Evolutionary conservation across 1,284 basidiomycete genomes (phyloP), one percentile per base, ranked within the genome.

Genomic region (Trametes hirsuta): DNA sequence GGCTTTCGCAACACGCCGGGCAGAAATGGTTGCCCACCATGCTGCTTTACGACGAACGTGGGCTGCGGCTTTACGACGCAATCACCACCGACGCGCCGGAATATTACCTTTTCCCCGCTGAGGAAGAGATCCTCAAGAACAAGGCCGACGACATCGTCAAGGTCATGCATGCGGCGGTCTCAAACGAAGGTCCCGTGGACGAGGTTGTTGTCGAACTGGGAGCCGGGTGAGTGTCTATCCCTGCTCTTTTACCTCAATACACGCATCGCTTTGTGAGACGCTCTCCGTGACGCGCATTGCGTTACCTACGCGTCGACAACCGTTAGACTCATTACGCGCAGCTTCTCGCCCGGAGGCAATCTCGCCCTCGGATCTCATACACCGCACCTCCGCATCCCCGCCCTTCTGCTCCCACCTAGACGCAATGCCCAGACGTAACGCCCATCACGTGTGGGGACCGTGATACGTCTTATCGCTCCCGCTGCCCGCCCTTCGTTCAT

Each of bases 91-190:
- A 88, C 44, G 91, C 84, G 0, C 82, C 86, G 9, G 94, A 95
- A 66, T 98, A 98, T 74, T 98, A 98, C 72, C 82, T 94, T 21
- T 97, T 95, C 75, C 76, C 78, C 6, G 87, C 89, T 0, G 91
- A 92, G 69, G 88, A 93, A 69, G 80, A 85, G 59, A 90, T 92
- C 60, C 74, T 92, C 57, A 84, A 81, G 74, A 76, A 75, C 35
- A 77, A 85, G 55, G 82, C 84, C 62, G 82, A 87, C 40, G 84
- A 88, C 18, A 90, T 91, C 39, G 88, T 91, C 5, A 83, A 79
- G 21, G 77, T 80, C 58, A 94, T 93, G 87, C 93, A 94, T 63
- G 67, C 75, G n/a, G 79, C 76, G 3, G 76, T 78, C 54, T 80
- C 79, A 9, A 81, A 81, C 47, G 80, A 85, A 25, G 78, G 80